Percentiles rank a stretch among this genome's conserved stretches.
Evolutionary conservation across 2,329 filamentous ascomycete genomes (phyloP).

Genomic region (Neopestalotiopsis sp.): DNA sequence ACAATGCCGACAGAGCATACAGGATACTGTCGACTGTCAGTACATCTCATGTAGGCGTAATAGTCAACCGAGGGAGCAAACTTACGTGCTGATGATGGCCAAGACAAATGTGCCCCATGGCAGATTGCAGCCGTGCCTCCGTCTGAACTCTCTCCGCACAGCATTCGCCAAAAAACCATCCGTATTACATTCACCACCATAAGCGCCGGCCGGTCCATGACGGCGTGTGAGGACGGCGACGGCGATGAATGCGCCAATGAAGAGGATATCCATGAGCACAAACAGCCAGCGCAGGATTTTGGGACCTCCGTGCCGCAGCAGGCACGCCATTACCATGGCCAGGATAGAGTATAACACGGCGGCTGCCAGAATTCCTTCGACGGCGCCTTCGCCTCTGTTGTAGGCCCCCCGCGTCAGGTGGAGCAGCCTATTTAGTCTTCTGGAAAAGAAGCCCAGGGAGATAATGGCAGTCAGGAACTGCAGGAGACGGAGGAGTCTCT

Average conservation of each 20-base stretch:
- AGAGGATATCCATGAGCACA: conserved; percentile 43
- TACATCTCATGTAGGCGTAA: background rate
- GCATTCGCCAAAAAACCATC: background rate
- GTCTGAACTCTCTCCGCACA: conserved; percentile 12
- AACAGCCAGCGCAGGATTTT: conserved; percentile 43
- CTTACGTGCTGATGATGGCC: conserved; percentile 50
- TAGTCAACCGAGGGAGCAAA: conserved; percentile 16
- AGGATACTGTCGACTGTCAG: background rate
- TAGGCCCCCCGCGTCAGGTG: conserved; percentile 38
- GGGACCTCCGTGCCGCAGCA: conserved; percentile 37
- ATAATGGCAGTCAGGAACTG: conserved; percentile 48
- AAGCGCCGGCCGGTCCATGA: conserved; percentile 37
- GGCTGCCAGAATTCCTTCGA: conserved; percentile 50
- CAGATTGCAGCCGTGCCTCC: conserved; percentile 39
- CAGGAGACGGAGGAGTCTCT: conserved; percentile 43
- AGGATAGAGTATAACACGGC: conserved; percentile 48
- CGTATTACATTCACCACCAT: conserved; percentile 27
- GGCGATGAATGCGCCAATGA: conserved; percentile 48
- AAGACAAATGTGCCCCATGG: conserved; percentile 48
- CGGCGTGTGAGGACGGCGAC: conserved; percentile 45
- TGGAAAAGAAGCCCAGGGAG: conserved; percentile 48
- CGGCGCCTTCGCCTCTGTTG: conserved; percentile 38
- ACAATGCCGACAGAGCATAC: background rate
- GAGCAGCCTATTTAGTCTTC: conserved; percentile 44
- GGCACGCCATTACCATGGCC: conserved; percentile 38